Evolutionary conservation across 2,329 filamentous ascomycete genomes (phyloP).

Genomic region (Colletotrichum sidae): DNA sequence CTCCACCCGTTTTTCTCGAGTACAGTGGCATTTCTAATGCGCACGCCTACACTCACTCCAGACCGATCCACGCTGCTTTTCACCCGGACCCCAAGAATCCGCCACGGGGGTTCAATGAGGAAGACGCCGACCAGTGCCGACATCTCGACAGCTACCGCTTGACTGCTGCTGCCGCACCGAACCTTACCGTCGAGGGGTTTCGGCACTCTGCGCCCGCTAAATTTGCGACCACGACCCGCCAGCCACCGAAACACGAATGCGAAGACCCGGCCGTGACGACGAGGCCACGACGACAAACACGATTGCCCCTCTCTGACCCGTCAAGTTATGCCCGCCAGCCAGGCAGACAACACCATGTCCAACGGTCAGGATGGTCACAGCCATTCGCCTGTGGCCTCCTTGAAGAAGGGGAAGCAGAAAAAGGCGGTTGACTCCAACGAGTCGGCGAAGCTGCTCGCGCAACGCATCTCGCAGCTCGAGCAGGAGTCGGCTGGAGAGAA

Average conservation of each 20-base stretch:
- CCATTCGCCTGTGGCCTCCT: constrained; percentile 56
- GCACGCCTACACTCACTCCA: constrained; percentile 29
- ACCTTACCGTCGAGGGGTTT: not conserved
- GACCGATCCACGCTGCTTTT: constrained; percentile 28
- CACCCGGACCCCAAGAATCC: constrained; percentile 23
- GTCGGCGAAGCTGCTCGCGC: constrained; percentile 89
- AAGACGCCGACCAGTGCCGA: constrained; percentile 12
- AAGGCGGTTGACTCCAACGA: constrained; percentile 88
- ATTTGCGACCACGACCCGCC: constrained; percentile 34
- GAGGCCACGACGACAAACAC: constrained; percentile 14
- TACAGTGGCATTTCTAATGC: constrained; percentile 40
- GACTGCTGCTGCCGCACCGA: constrained; percentile 1
- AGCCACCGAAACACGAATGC: constrained; percentile 36
- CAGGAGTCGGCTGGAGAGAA: constrained; percentile 93
- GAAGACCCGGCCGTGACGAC: constrained; percentile 32
- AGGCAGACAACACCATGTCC: constrained; percentile 54
- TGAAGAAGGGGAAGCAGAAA: constrained; percentile 87
- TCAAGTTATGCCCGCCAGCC: constrained; percentile 52
- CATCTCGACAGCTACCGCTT: constrained; percentile 6
- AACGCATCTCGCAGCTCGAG: constrained; percentile 95
- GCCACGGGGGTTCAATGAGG: constrained; percentile 27
- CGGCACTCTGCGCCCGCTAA: constrained; percentile 18
- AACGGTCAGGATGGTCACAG: constrained; percentile 56
- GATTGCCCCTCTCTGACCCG: constrained; percentile 12
- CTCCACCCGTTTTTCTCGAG: constrained; percentile 36